Conservation (phyloP, 139 green algal species). For the Auxenochlorella pyrenoidosa region DNA sequence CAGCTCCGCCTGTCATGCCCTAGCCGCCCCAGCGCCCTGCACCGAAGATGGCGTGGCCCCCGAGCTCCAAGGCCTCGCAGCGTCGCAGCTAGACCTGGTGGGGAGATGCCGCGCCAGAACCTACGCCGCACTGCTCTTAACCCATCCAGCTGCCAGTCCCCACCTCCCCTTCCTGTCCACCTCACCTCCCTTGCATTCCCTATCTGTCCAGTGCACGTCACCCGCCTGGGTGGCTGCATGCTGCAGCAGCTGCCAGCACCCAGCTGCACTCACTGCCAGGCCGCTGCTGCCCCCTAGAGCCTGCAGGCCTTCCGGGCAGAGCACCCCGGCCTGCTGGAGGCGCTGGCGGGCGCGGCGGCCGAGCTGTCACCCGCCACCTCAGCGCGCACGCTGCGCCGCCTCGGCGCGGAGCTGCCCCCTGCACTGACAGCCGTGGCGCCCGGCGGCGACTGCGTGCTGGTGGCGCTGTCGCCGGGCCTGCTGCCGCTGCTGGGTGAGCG, state of each 20-base stretch:
- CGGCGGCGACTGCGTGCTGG: conserved; percentile 17
- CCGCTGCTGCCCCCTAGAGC: neutral
- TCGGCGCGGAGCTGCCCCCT: conserved; percentile 19
- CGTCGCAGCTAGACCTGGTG: neutral
- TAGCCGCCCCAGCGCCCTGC: neutral
- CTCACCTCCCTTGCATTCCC: too few species aligned
- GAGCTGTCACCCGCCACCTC: neutral
- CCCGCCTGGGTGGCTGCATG: too few species aligned
- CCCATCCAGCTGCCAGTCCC: too few species aligned
- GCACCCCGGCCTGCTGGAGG: conserved; percentile 26
- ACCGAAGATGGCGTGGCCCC: neutral
- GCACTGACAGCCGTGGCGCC: conserved; percentile 3
- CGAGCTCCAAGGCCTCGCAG: neutral
- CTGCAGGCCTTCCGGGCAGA: conserved; percentile 1
- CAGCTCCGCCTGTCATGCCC: neutral
- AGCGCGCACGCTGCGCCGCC: neutral
- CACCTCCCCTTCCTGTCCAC: too few species aligned
- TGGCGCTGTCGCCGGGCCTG: conserved; percentile 4
- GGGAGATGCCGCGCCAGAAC: neutral
- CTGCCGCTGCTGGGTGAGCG: conserved; percentile 20
- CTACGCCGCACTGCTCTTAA: neutral
- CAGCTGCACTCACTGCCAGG: neutral
- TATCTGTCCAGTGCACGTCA: too few species aligned
- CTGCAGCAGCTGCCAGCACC: neutral
- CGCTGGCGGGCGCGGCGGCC: neutral